Conservation (phyloP, 208 protist genomes). For the Naegleria gruberi region DNA sequence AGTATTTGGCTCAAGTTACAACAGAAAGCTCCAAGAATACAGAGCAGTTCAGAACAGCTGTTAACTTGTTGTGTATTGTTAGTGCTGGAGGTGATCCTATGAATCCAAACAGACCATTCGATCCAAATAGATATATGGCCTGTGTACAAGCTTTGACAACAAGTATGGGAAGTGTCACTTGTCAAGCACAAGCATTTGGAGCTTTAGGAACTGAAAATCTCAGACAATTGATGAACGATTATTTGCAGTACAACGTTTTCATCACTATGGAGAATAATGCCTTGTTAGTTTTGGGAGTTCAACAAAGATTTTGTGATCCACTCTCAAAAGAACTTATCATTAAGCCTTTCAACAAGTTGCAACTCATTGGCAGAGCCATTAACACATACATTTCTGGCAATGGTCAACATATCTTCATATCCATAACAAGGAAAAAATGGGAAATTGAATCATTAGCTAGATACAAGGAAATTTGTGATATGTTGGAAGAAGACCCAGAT, state of each 20-base stretch:
- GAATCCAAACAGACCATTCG: not conserved
- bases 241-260: not conserved
- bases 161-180: not conserved
- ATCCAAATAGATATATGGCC: not conserved
- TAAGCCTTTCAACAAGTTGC: not conserved
- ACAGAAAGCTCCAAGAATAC: not conserved
- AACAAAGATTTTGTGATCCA: not conserved
- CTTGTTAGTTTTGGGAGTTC: not conserved
- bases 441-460: not conserved
- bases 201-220: not conserved
- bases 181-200: not conserved
- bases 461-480: not conserved
- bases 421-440: not conserved
- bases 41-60: not conserved
- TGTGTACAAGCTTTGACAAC: not conserved
- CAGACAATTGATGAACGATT: not conserved
- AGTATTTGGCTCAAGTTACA: not conserved
- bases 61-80: not conserved
- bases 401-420: conserved; percentile 3
- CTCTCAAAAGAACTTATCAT: not conserved
- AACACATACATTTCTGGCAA: not conserved
- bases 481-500: not conserved
- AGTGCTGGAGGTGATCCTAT: not conserved
- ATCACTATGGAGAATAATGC: not conserved
- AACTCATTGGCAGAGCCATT: not conserved